Percentiles rank a stretch among this genome's conserved stretches.
phyloP scores from a whole-genome alignment of 345 rosid genomes.

The Carallia brachiata region DNA sequence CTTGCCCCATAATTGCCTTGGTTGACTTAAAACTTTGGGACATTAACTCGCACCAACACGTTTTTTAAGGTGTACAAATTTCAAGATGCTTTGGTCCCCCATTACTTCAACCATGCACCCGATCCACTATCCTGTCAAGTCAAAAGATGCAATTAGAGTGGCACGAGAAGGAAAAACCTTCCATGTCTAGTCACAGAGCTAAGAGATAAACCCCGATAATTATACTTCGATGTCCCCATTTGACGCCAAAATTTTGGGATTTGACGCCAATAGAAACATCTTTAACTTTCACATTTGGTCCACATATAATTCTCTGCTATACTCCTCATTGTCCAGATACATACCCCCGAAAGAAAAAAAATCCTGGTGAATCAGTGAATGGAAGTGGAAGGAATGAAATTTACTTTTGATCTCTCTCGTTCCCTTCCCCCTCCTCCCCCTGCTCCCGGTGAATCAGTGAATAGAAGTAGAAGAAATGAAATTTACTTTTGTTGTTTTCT shows the following conservation, averaged over 20 bases:
- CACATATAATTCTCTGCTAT: not conserved
- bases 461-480: no score
- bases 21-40: constrained; percentile 33
- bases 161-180: constrained; percentile 32
- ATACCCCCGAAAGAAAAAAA: no score
- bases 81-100: constrained; percentile 32
- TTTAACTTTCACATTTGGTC: constrained; percentile 3
- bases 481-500: no score
- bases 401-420: no score
- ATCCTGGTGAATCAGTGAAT: no score
- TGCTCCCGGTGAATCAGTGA: no score
- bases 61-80: constrained; percentile 7
- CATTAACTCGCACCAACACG: constrained; percentile 11
- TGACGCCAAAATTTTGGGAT: constrained; percentile 25
- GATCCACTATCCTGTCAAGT: constrained; percentile 28
- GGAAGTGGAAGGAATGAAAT: no score
- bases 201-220: constrained; percentile 18
- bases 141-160: constrained; percentile 47
- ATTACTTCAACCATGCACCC: constrained; percentile 26
- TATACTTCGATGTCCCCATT: constrained; percentile 29
- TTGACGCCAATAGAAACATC: constrained; percentile 27
- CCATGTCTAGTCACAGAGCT: constrained; percentile 30
- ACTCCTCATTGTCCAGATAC: no score
- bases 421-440: no score
- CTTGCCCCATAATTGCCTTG: constrained; percentile 25